Evolutionary conservation across 2,329 filamentous ascomycete species (phyloP).

Genomic region (Ilyonectria destructans): DNA sequence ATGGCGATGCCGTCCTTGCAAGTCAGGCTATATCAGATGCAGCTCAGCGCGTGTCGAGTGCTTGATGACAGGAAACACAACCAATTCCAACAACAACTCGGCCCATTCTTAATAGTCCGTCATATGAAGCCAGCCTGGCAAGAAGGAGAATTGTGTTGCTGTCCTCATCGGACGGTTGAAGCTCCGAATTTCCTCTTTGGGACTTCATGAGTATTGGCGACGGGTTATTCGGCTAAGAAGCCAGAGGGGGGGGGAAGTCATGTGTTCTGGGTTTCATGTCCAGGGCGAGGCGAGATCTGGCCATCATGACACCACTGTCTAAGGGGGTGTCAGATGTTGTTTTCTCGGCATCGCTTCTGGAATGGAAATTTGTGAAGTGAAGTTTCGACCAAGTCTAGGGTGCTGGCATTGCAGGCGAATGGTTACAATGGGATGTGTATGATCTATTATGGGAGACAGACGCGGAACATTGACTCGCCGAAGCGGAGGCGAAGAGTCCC

Average conservation of each 20-base stretch:
- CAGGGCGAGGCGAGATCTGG: slow-evolving; percentile 3
- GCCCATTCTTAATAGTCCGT: slow-evolving; percentile 32
- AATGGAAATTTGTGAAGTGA: neutral
- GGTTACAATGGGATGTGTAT: neutral
- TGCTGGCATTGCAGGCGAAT: no score
- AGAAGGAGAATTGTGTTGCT: slow-evolving; percentile 38
- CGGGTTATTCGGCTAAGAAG: slow-evolving; percentile 5
- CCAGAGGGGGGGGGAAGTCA: neutral
- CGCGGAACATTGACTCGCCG: no score
- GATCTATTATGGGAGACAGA: no score
- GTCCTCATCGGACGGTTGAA: slow-evolving; percentile 49
- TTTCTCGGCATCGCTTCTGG: neutral
- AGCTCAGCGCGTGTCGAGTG: neutral
- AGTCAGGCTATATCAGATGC: neutral
- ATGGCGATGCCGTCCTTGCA: neutral
- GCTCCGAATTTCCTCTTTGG: slow-evolving; percentile 48
- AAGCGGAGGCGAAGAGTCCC: neutral
- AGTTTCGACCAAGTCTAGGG: neutral
- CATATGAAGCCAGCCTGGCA: slow-evolving; percentile 15
- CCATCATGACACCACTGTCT: slow-evolving; percentile 18
- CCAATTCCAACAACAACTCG: neutral
- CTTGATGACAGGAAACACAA: neutral
- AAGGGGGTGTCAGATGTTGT: neutral
- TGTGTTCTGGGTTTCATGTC: slow-evolving; percentile 7
- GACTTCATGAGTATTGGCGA: slow-evolving; percentile 27